A percentile compares a stretch with the other conserved stretches of the same genome.
phyloP scores from a whole-genome alignment of 352 stramenopile genomes.

The Globisporangium megalacanthum region DNA sequence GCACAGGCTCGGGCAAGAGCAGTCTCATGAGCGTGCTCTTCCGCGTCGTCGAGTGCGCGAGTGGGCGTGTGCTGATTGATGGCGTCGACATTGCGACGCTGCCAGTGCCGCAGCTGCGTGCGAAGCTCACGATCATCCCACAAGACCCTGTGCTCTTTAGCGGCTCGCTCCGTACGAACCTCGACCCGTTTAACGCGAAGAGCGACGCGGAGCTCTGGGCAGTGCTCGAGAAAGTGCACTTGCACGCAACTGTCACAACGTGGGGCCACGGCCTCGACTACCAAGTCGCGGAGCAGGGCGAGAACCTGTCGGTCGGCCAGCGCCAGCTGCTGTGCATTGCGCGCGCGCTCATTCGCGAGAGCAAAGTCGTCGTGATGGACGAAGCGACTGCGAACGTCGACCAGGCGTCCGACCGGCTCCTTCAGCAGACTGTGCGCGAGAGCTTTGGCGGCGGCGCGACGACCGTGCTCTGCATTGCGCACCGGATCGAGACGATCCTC shows the following conservation, averaged over 20 bases:
- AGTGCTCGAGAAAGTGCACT: conserved; percentile 24
- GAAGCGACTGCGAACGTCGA: conserved; percentile 94
- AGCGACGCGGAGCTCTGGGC: conserved; percentile 36
- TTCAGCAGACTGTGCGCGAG: conserved; percentile 59
- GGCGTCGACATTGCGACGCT: conserved; percentile 65
- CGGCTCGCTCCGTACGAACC: conserved; percentile 82
- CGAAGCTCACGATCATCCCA: conserved; percentile 63
- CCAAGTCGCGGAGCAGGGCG: conserved; percentile 81
- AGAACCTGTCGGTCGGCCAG: conserved; percentile 93
- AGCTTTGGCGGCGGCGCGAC: conserved; percentile 62
- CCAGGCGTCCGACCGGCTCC: conserved; percentile 75
- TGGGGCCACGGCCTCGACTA: conserved; percentile 56
- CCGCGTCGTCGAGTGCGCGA: conserved; percentile 24
- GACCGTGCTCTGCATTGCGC: conserved; percentile 92
- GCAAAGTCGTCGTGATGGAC: conserved; percentile 90
- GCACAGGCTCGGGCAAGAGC: conserved; percentile 33
- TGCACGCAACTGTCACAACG: conserved; percentile 12
- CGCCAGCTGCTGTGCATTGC: conserved; percentile 94
- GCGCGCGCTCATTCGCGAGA: conserved; percentile 82
- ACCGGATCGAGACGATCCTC: conserved; percentile 91
- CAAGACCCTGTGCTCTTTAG: conserved; percentile 89
- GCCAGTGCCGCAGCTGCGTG: conserved; percentile 19
- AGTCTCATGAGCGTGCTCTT: conserved; percentile 34
- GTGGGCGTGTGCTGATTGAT: conserved; percentile 79
- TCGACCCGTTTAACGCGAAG: conserved; percentile 85